Evolutionary conservation across 768 basidiomycete species (phyloP).

Genomic region (Suillus clintonianus): DNA sequence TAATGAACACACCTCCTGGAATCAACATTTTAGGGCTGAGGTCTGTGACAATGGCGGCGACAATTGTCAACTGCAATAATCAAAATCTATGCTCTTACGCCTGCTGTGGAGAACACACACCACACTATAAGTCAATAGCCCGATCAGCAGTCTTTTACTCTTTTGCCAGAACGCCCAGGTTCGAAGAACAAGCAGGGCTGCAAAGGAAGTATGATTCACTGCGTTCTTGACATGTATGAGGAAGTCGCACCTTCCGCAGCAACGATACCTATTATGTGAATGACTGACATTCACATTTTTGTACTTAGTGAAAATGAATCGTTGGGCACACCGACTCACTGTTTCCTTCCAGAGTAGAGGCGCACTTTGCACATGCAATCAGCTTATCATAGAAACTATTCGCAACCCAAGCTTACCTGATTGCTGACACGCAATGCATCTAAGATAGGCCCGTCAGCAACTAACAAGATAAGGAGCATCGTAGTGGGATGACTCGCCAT

Average conservation of each 20-base stretch:
- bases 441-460: neutral
- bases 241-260: constrained; percentile 4
- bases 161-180: constrained; percentile 24
- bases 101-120: constrained; percentile 7
- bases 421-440: neutral
- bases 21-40: constrained; percentile 6
- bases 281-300: neutral
- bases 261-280: constrained; percentile 8
- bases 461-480: neutral
- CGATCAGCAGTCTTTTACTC: constrained; percentile 11
- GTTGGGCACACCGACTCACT: constrained; percentile 6
- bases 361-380: neutral
- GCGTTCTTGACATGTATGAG: neutral
- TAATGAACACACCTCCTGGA: constrained; percentile 2
- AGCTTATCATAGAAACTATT: neutral
- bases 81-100: neutral
- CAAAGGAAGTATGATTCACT: neutral
- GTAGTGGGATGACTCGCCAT: constrained; percentile 10
- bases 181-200: constrained; percentile 17
- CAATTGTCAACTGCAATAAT: constrained; percentile 6
- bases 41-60: constrained; percentile 1
- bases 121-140: constrained; percentile 9
- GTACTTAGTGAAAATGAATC: neutral
- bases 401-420: neutral
- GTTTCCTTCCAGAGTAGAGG: constrained; percentile 1